Conservation (phyloP, 805 yeast genomes). For the Kuraishia borneana region DNA sequence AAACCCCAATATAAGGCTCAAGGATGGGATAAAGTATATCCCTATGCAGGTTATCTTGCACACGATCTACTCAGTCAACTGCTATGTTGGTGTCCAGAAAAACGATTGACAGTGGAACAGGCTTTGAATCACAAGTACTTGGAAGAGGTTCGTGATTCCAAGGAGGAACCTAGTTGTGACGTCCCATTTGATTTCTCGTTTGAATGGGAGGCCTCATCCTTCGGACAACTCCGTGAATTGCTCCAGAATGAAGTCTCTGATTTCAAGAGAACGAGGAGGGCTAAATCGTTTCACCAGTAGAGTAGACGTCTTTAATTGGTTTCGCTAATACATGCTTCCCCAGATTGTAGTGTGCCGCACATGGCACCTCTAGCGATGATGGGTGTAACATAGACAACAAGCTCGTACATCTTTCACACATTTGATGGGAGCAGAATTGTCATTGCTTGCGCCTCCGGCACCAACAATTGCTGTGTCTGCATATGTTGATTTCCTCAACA, state of each 20-base stretch:
- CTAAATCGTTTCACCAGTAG: background rate
- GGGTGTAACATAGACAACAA: too few relatives aligned
- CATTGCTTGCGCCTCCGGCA: slow-evolving; percentile 80
- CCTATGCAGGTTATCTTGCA: slow-evolving; percentile 46
- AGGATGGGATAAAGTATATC: slow-evolving; percentile 46
- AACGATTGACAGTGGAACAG: slow-evolving; percentile 42
- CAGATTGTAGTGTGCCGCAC: too few relatives aligned
- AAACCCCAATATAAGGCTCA: slow-evolving; percentile 27
- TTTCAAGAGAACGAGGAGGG: slow-evolving; percentile 26
- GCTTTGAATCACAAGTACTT: slow-evolving; percentile 52
- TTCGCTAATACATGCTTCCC: background rate
- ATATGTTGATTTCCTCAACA: slow-evolving; percentile 69
- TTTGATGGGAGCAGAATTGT: slow-evolving; percentile 83
- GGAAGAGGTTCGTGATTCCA: slow-evolving; percentile 34
- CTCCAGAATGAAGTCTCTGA: slow-evolving; percentile 40
- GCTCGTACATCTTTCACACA: background rate
- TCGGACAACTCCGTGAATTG: slow-evolving; percentile 34
- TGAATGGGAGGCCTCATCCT: slow-evolving; percentile 31
- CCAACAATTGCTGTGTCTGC: slow-evolving; percentile 89
- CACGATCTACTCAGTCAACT: slow-evolving; percentile 40
- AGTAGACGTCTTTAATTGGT: background rate
- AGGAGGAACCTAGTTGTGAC: slow-evolving; percentile 44
- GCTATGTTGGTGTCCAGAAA: slow-evolving; percentile 52
- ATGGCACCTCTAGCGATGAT: too few relatives aligned
- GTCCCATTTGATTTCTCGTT: slow-evolving; percentile 55